Conservation (phyloP, 805 yeast species). For the Trichomonascus vanleenenianus region DNA sequence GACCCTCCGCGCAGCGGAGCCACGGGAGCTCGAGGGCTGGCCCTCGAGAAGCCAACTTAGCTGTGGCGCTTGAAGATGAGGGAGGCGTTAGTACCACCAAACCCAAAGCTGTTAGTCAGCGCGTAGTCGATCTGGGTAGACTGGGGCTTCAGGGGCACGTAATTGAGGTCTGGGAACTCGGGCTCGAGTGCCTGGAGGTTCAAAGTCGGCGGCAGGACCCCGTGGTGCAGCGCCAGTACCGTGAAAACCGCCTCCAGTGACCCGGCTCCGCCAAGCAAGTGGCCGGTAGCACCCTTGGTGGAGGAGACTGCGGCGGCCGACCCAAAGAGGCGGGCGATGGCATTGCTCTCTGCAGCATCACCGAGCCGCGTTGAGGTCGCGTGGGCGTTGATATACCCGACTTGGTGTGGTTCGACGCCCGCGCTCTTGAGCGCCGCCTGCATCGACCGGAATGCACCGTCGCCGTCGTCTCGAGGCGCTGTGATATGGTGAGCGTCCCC, state of each 20-base stretch:
- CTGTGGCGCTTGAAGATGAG: constrained; percentile 28
- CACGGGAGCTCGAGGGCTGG: too few relatives aligned
- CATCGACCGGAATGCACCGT: constrained; percentile 84
- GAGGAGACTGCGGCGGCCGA: constrained; percentile 47
- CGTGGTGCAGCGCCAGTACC: constrained; percentile 50
- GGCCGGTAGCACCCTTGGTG: constrained; percentile 91
- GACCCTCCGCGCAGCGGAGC: too few relatives aligned
- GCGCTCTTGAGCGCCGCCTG: constrained; percentile 54
- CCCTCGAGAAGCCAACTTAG: too few relatives aligned
- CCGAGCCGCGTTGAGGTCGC: constrained; percentile 92
- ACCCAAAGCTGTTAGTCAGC: constrained; percentile 87
- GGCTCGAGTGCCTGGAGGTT: constrained; percentile 54
- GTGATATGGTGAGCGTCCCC: constrained; percentile 94
- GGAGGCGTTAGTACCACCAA: constrained; percentile 92
- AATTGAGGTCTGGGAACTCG: constrained; percentile 43
- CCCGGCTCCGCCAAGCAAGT: constrained; percentile 93
- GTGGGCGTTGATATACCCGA: constrained; percentile 88
- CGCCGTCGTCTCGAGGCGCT: constrained; percentile 75
- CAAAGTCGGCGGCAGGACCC: constrained; percentile 68
- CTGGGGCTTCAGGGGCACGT: constrained; percentile 45
- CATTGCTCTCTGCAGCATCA: constrained; percentile 78
- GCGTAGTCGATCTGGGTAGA: constrained; percentile 45
- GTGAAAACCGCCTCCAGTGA: constrained; percentile 86
- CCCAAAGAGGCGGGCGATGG: constrained; percentile 47
- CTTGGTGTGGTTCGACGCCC: constrained; percentile 36